Base-by-base conservation (phyloP, 2,329 filamentous ascomycete genomes). In the Cordyceps cicadae region DNA sequence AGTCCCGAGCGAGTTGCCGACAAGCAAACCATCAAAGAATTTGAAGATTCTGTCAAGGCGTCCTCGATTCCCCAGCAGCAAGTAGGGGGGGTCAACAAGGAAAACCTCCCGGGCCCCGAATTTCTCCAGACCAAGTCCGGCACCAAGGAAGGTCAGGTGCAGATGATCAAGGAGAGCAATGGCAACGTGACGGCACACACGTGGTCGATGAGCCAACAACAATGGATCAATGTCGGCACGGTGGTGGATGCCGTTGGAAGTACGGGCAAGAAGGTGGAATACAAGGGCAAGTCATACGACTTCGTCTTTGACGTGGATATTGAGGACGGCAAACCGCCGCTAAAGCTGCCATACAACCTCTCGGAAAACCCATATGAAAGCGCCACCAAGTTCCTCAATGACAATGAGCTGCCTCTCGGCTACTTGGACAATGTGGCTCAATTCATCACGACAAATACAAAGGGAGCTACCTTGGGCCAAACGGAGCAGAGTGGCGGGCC, bases 231-330 rank as follows among this genome's bases (percentile, higher is more conserved):
- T 64, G 88, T 97, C 9, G 94, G 94, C n/a, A 96, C 92, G 0
- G 92, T 99, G 0, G 94, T 97, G 12, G 91, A 96, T 67, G 85
- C 91, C 3, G 89, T 88, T 5, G 91, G 88, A 43, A 95, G 91
- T 70, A 90, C 86, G 65, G 89, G 90, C 12, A 85, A 85, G 62
- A 92, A 92, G 75, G 84, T 85, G 8, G 81, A 87, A 62, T 88
- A 93, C 70, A 79, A 89, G 1, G 93, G 93, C 37, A 85, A 96
- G 70, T 89, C 93, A 63, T 99, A 96, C 71, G 94, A 99, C 70
- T 97, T 88, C 68, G 92, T 99, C 9, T 97, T 97, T 66, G 92
- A 97, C 69, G 92, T 97, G 29, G 92, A 96, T 67, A 95, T 97
- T 64, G 90, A 96, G 71, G 93, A 97, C 68, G 93, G 92, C 57